Evolutionary conservation across 2,329 filamentous ascomycete species (phyloP).

Genomic region (Hysterium pulicare): DNA sequence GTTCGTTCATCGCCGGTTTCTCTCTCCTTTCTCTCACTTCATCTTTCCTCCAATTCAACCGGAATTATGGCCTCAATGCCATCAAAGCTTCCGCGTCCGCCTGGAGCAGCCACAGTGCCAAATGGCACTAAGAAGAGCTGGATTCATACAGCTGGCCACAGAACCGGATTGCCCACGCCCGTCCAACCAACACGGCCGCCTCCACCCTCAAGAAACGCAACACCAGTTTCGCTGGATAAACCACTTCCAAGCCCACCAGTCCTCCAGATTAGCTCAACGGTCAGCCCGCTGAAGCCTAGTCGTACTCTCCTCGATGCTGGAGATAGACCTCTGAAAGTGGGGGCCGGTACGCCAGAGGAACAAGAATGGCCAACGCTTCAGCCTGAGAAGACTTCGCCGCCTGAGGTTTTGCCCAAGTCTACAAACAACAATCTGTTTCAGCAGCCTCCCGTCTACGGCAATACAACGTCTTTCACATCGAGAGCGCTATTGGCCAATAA

Average conservation of each 20-base stretch:
- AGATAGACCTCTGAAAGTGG: constrained; percentile 22
- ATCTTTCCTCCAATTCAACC: neutral
- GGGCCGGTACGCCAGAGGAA: constrained; percentile 18
- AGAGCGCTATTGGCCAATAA: neutral
- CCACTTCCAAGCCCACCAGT: constrained; percentile 40
- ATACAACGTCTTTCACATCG: neutral
- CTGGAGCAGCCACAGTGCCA: neutral
- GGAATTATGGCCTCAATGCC: neutral
- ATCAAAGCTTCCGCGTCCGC: neutral
- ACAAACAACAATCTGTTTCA: neutral
- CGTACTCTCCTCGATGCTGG: constrained; percentile 40
- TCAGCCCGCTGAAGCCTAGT: constrained; percentile 34
- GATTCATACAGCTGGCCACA: neutral
- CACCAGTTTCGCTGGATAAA: constrained; percentile 26
- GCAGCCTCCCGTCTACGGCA: too few relatives aligned
- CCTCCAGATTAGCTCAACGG: constrained; percentile 24
- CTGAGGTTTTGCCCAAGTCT: neutral
- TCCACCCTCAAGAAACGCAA: neutral
- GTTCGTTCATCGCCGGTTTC: too few relatives aligned
- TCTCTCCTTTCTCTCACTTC: too few relatives aligned
- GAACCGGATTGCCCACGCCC: neutral
- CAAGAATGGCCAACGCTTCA: constrained; percentile 26
- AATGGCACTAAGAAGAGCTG: neutral
- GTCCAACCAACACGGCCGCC: neutral
- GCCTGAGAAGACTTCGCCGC: constrained; percentile 17